Percentiles rank a stretch among this genome's conserved stretches.
These are phyloP conservation scores for Candida montana DNA, from an alignment of 805 yeast species.

Conservation along the genomic window DNA sequence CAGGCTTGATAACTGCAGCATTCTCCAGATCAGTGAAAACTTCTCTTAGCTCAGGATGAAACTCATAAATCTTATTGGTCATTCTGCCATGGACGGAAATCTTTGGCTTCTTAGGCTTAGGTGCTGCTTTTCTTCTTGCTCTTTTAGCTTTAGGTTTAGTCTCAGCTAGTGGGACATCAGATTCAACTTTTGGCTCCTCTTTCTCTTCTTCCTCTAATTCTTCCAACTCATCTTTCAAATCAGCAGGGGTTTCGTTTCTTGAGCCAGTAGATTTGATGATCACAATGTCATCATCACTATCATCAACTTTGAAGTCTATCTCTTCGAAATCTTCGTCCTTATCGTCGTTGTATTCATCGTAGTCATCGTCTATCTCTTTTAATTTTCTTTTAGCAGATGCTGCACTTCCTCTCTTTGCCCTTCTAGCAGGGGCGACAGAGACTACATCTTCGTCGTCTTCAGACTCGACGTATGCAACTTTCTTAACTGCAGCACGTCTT, in stretches of 20 bases:
- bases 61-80: constrained; percentile 60
- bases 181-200: constrained; percentile 11
- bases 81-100: constrained; percentile 64
- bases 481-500: constrained; percentile 1
- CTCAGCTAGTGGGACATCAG: constrained; percentile 26
- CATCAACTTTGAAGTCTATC: constrained; percentile 12
- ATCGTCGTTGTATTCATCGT: constrained; percentile 28
- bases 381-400: constrained; percentile 23
- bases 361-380: constrained; percentile 27
- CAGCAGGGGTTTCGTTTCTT: constrained; percentile 13
- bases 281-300: constrained; percentile 23
- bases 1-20: constrained; percentile 41
- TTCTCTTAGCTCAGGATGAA: constrained; percentile 73
- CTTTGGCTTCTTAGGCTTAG: constrained; percentile 38
- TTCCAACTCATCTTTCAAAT: constrained; percentile 13
- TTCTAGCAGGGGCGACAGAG: constrained; percentile 1
- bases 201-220: constrained; percentile 16
- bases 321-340: constrained; percentile 21
- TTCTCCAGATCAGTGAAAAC: constrained; percentile 63
- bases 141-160: constrained; percentile 13
- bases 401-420: constrained; percentile 24
- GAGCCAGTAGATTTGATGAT: constrained; percentile 6
- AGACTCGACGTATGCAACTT: constrained; percentile 4
- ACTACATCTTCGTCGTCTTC: constrained; percentile 6
- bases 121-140: constrained; percentile 15